Percentiles rank a stretch among this genome's conserved stretches.
These are phyloP conservation scores for Hypoxylon lienhwacheense DNA, from an alignment of 495 filamentous ascomycete species.

Conservation along the genomic window DNA sequence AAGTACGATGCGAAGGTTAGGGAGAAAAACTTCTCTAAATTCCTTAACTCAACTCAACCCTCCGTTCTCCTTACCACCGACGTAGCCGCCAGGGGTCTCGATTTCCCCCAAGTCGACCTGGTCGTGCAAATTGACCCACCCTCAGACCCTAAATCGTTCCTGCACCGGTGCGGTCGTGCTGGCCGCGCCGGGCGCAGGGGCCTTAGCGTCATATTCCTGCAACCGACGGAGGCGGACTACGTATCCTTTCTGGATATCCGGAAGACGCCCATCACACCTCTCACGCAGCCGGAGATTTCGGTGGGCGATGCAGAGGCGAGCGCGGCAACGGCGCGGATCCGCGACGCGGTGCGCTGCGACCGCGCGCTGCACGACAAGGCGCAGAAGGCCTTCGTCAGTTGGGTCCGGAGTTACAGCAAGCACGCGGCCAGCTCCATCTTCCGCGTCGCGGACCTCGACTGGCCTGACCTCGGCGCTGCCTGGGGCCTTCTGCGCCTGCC, in stretches of 20 bases:
- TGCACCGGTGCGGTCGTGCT: conserved; percentile 91
- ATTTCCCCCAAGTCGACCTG: conserved; percentile 93
- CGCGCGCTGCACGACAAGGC: conserved; percentile 86
- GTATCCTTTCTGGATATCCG: conserved; percentile 83
- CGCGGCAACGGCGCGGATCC: conserved; percentile 55
- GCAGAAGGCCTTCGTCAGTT: conserved; percentile 88
- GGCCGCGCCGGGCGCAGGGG: conserved; percentile 86
- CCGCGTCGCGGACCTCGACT: conserved; percentile 77
- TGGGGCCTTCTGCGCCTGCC: conserved; percentile 83
- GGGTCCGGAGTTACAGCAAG: conserved; percentile 87
- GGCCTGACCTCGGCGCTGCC: conserved; percentile 74
- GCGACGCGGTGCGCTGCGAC: conserved; percentile 65
- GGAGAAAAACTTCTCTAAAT: conserved; percentile 77
- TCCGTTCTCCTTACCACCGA: conserved; percentile 85
- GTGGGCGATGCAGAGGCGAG: conserved; percentile 61
- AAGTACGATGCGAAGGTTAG: conserved; percentile 81
- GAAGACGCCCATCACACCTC: conserved; percentile 77
- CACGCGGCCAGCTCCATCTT: conserved; percentile 92
- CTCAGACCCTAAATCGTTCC: conserved; percentile 88
- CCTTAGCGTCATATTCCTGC: conserved; percentile 80
- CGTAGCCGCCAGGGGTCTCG: conserved; percentile 63
- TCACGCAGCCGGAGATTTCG: conserved; percentile 51
- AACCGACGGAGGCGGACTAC: conserved; percentile 88
- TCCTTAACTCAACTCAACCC: conserved; percentile 67
- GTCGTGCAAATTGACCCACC: conserved; percentile 93